Percentiles rank a stretch among this genome's conserved stretches.
Conservation (phyloP, 2,329 filamentous ascomycete genomes). For the Diaporthe sp. region DNA sequence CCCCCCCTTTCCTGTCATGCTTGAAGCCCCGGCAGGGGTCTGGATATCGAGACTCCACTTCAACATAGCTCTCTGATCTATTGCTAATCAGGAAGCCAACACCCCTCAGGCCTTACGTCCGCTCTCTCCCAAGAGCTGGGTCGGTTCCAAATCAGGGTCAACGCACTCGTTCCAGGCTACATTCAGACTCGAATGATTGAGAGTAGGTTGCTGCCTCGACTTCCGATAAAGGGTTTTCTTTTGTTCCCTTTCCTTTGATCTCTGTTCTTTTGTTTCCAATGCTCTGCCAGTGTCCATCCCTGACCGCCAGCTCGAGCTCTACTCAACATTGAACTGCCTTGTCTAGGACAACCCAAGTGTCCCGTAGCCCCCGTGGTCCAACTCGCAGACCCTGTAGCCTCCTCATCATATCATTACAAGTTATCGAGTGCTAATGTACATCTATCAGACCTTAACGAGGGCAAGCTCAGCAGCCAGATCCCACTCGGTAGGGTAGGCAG, state of each 20-base stretch:
- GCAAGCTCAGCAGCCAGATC: conserved; percentile 60
- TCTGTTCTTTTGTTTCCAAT: conserved; percentile 11
- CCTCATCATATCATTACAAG: conserved; percentile 27
- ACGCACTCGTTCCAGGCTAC: conserved; percentile 86
- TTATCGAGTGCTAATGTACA: conserved; percentile 31
- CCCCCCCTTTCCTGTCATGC: neutral
- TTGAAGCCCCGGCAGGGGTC: neutral
- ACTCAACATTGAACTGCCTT: neutral
- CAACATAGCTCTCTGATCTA: neutral
- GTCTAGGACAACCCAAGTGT: conserved; percentile 21
- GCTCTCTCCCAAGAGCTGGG: conserved; percentile 73
- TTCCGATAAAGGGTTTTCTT: neutral
- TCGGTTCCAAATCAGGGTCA: conserved; percentile 74
- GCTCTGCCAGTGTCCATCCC: neutral
- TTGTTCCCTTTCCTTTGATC: conserved; percentile 19
- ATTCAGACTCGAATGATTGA: conserved; percentile 84
- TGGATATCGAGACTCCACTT: neutral
- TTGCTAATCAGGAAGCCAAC: conserved; percentile 16
- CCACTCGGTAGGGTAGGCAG: conserved; percentile 75
- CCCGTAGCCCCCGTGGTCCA: conserved; percentile 32
- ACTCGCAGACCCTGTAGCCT: conserved; percentile 24
- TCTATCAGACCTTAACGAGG: conserved; percentile 46
- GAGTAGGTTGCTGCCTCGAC: conserved; percentile 57
- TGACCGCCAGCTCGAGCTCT: neutral
- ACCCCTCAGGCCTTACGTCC: conserved; percentile 70